Base-by-base conservation (phyloP, 306 rosid species). In the Luffa acutangula region DNA sequence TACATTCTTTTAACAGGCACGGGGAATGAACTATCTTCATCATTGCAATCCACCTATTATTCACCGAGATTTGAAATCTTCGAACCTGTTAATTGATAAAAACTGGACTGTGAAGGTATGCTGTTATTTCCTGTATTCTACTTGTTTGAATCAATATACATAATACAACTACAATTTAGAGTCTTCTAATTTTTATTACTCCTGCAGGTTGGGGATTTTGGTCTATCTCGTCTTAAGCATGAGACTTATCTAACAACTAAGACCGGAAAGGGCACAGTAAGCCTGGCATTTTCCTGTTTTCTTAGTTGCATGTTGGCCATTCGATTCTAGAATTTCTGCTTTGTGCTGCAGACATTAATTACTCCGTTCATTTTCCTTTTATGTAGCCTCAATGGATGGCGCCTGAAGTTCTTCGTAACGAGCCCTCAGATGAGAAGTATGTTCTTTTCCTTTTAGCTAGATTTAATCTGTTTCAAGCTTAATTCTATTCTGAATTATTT, bases 381-480 rank as follows among this genome's bases (percentile, higher is more conserved):
- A 80, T 85, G 80, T 60, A 96, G 99, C 99, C 98, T 83, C 99
- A 96, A 88, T 96, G 99, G 99, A 96, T 96, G 99, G 99, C 99
- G 77, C 99, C 99, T 48, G 99, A 96, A 91, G 97, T 96, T 84
- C 97, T 96, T 82, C 99, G 99, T 53, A 91, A 96, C 51, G 99
- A 96, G 82, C 96, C 97, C 45, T 91, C 98, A 2, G 97, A 96
- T 82, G 99, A 96, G 82, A 96, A 96, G 99, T 96, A 87, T 66
- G 93, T 83, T 77, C 42, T 72, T 43, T 65, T 75, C 77, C 53
- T 46, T 65, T 73, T 58, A 81, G 72, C 76, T 60, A 12, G 17
- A 8, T 9, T 15, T 4, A 70, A 45, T 20, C 21, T 2, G 56
- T 45, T 70, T 45, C 76, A 70, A 45, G 20, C 77, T 46, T 73